phyloP scores from a whole-genome alignment of 2,329 filamentous ascomycete genomes.

The Microcera coccophila region DNA sequence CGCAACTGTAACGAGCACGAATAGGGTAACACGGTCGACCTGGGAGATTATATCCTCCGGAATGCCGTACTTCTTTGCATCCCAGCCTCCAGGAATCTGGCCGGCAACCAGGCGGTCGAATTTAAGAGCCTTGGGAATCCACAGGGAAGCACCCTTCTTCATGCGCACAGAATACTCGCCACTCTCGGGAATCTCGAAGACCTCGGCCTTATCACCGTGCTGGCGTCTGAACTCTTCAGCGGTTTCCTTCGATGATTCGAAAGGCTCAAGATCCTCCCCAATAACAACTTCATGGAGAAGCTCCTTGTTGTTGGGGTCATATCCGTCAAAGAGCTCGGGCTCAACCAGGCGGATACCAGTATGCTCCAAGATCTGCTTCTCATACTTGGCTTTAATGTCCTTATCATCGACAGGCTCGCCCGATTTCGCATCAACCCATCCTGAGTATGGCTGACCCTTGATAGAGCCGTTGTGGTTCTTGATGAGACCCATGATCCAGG shows the following conservation, averaged over 20 bases:
- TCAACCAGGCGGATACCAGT: conserved; percentile 96
- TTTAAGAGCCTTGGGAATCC: conserved; percentile 94
- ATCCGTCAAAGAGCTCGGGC: conserved; percentile 92
- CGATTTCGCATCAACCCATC: conserved; percentile 93
- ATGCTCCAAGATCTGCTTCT: conserved; percentile 94
- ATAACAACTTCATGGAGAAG: conserved; percentile 96
- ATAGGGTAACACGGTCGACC: conserved; percentile 94
- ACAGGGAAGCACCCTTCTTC: conserved; percentile 89
- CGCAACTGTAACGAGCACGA: conserved; percentile 87
- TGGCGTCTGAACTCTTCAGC: conserved; percentile 96
- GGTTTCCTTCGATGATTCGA: conserved; percentile 95
- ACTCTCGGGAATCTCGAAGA: conserved; percentile 90
- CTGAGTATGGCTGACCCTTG: conserved; percentile 94
- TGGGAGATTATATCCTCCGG: conserved; percentile 97
- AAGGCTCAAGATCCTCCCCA: conserved; percentile 93
- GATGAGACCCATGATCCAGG: conserved; percentile 99
- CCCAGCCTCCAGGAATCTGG: conserved; percentile 95
- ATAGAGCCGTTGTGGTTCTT: conserved; percentile 96
- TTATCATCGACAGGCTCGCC: conserved; percentile 96
- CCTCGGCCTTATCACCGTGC: conserved; percentile 95
- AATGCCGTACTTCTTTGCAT: conserved; percentile 92
- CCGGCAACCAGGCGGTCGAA: conserved; percentile 97
- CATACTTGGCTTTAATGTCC: conserved; percentile 95
- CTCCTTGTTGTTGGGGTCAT: conserved; percentile 98
- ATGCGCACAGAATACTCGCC: conserved; percentile 92